phyloP scores from a whole-genome alignment of 805 yeast genomes.

The Hanseniaspora pseudoguilliermondii region DNA sequence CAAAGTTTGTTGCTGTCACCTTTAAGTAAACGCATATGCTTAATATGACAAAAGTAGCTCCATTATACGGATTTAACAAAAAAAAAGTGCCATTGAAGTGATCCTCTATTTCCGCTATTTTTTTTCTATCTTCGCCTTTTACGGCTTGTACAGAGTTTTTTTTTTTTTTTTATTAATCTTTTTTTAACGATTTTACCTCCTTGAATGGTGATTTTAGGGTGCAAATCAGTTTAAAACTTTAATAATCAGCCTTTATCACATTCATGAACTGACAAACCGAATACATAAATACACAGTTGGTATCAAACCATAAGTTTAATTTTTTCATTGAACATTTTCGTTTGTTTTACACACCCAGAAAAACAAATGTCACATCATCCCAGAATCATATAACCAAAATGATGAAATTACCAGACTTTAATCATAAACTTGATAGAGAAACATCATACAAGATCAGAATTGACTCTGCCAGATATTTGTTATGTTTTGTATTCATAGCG shows the following conservation, averaged over 20 bases:
- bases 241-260: too few species aligned
- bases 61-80: too few species aligned
- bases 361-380: background rate
- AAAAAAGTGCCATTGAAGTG: too few species aligned
- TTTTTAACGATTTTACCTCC: background rate
- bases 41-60: too few species aligned
- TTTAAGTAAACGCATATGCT: too few species aligned
- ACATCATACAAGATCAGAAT: slow-evolving; percentile 10
- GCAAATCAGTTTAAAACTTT: background rate
- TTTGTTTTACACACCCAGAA: too few species aligned
- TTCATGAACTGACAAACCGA: too few species aligned
- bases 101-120: too few species aligned
- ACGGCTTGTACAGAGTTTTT: background rate
- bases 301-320: too few species aligned
- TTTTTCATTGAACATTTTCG: too few species aligned
- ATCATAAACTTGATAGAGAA: slow-evolving; percentile 2
- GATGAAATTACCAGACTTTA: slow-evolving; percentile 8
- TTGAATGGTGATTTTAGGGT: background rate
- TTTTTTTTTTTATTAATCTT: background rate
- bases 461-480: slow-evolving; percentile 6
- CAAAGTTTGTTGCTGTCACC: too few species aligned
- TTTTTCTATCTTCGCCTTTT: background rate
- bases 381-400: background rate
- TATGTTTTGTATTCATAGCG: background rate
- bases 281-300: too few species aligned